These are phyloP conservation scores for Tolypocladium paradoxum DNA, from an alignment of 2,329 filamentous ascomycete genomes.

Conservation along the genomic window DNA sequence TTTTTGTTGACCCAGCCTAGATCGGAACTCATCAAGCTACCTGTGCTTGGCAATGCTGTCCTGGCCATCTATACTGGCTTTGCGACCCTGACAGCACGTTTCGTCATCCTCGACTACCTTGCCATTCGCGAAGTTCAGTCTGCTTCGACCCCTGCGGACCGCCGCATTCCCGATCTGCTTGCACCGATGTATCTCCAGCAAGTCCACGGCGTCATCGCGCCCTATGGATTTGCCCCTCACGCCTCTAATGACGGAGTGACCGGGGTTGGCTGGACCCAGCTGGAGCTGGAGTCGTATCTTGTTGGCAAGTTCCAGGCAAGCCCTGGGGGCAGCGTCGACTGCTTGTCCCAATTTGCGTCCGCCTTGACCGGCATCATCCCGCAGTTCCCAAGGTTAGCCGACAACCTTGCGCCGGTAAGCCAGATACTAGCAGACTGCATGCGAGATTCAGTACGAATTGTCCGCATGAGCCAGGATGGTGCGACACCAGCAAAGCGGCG, in stretches of 20 bases:
- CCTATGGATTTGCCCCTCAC: conserved; percentile 6
- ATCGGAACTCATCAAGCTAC: conserved; percentile 1
- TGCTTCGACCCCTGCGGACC: conserved; percentile 1
- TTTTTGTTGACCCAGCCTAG: conserved; percentile 1
- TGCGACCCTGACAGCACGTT: conserved; percentile 39
- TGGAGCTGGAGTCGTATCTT: conserved; percentile 20
- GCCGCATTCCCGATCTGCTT: conserved; percentile 13
- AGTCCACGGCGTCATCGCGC: conserved; percentile 21
- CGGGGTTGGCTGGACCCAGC: conserved; percentile 2
- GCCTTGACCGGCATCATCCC: conserved; percentile 29
- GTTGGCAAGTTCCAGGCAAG: conserved; percentile 32
- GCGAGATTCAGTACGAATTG: conserved; percentile 15
- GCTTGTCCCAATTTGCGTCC: conserved; percentile 31
- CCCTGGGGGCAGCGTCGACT: conserved; percentile 29
- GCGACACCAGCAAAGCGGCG: conserved; percentile 17
- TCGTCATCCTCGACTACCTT: conserved; percentile 36
- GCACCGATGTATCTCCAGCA: conserved; percentile 31
- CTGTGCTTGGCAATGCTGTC: conserved; percentile 2
- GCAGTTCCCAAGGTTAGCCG: conserved; percentile 34
- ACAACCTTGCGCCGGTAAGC: conserved; percentile 28
- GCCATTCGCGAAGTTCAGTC: conserved; percentile 9
- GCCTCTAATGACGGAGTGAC: conserved; percentile 7
- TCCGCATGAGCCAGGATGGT: conserved; percentile 10
- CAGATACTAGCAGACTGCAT: conserved; percentile 23
- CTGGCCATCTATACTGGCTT: conserved; percentile 27